Base-by-base conservation (phyloP, 1,284 basidiomycete genomes). In the Apiotrichum montevideense region DNA sequence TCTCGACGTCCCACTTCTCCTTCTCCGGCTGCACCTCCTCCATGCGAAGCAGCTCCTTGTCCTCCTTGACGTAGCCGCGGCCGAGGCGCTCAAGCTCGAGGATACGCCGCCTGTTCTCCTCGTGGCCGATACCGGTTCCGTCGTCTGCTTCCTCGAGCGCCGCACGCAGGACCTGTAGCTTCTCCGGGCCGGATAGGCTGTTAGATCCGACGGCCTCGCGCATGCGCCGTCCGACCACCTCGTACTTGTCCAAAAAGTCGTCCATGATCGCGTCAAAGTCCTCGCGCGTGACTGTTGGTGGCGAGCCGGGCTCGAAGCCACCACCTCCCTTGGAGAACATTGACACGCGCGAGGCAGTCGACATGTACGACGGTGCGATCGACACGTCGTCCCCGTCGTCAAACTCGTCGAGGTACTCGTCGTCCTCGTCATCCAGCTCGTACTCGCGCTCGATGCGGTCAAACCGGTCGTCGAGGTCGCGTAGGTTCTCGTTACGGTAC, bases 201-300 rank as follows among this genome's bases (percentile, higher is more conserved):
- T 70, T 72, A 11, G 63, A 64, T 29, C 81, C 81, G 42, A 90
- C 82, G 59, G 83, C 84, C 14, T 82, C 87, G 60, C 85, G 85
- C 80, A 95, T 83, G 71, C 90, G 90, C 52, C 79, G 77, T 35
- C 91, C 88, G 29, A 92, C 90, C 33, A 94, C 83, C 72, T 98
- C 95, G 70, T 90, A 97, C 66, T 90, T 88, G 52, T 88, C 85
- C 57, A 98, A 79, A 74, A 98, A 98, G 68, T 97, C 91, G 73
- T 95, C 86, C 81, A 98, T 85, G 81, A 98, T 91, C 0, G 81
- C 78, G 51, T 90, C 86, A 72, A 98, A 95, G 76, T 98, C 95
- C 63, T 88, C 87, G 45, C 91, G 82, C 13, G 85, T 85, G 40
- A 93, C 82, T 60, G 87, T 84, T 0, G 88, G 88, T 83, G 59